Percentiles rank a stretch among this genome's conserved stretches.
Conservation (phyloP, 2,329 filamentous ascomycete species). For the Simplicillium sp. region DNA sequence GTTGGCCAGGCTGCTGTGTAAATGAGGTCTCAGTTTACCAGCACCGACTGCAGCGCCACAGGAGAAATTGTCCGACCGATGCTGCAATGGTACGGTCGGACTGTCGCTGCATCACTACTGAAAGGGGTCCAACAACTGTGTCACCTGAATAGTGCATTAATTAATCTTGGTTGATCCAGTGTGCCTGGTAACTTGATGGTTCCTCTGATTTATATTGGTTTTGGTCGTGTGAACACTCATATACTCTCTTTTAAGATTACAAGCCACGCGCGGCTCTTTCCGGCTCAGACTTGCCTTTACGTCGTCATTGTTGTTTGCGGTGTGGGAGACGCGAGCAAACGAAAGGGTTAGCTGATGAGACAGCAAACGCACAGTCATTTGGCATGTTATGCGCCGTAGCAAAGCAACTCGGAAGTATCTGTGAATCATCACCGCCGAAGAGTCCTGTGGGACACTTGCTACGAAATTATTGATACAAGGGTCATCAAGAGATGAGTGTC, state of each 20-base stretch:
- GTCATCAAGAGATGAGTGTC: slow-evolving; percentile 31
- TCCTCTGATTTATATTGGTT: too few relatives aligned
- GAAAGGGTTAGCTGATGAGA: slow-evolving; percentile 33
- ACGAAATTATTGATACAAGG: not conserved
- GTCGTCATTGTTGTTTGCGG: slow-evolving; percentile 34
- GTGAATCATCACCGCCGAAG: slow-evolving; percentile 54
- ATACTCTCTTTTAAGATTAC: not conserved
- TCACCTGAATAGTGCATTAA: too few relatives aligned
- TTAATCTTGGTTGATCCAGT: too few relatives aligned
- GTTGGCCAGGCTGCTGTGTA: too few relatives aligned
- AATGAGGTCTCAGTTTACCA: not conserved
- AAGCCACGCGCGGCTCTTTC: slow-evolving; percentile 1
- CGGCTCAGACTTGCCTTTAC: slow-evolving; percentile 61
- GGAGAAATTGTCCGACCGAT: not conserved
- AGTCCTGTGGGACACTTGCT: not conserved
- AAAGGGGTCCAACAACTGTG: too few relatives aligned
- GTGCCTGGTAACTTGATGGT: too few relatives aligned
- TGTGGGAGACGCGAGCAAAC: slow-evolving; percentile 12
- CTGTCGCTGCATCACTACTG: too few relatives aligned
- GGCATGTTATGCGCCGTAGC: slow-evolving; percentile 3
- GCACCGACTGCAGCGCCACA: not conserved
- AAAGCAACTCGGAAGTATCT: slow-evolving; percentile 65
- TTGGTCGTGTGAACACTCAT: too few relatives aligned
- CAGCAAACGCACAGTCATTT: slow-evolving; percentile 37
- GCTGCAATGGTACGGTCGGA: not conserved